These are phyloP conservation scores for Iberis pinnata DNA, from an alignment of 345 rosid genomes.

Conservation along the genomic window DNA sequence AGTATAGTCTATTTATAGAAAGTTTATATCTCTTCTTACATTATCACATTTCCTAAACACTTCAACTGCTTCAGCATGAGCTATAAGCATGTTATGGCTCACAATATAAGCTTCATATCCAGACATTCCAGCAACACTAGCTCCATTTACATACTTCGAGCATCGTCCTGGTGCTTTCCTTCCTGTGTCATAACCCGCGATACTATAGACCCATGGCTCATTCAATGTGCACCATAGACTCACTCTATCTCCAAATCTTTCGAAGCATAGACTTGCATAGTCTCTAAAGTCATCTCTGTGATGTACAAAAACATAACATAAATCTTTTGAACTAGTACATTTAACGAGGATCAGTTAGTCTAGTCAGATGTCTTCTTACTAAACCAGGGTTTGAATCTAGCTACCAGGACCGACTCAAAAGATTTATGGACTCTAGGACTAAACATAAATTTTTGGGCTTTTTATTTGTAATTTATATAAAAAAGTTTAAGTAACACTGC, in stretches of 20 bases:
- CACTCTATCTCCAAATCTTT: constrained; percentile 47
- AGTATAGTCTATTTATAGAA: neutral
- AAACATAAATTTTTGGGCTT: no score
- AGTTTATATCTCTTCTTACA: constrained; percentile 24
- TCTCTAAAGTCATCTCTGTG: constrained; percentile 42
- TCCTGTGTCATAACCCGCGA: constrained; percentile 33
- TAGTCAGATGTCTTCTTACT: no score
- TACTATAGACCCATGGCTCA: constrained; percentile 37
- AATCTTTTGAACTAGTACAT: constrained; percentile 1
- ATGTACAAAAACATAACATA: neutral
- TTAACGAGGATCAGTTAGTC: no score
- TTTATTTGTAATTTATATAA: no score
- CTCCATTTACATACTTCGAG: constrained; percentile 20
- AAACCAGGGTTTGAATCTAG: no score
- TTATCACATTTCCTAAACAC: constrained; percentile 29
- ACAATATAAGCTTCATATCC: constrained; percentile 31
- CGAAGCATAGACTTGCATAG: constrained; percentile 37
- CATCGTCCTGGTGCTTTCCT: constrained; percentile 36
- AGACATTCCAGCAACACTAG: constrained; percentile 35
- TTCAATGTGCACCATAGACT: constrained; percentile 47
- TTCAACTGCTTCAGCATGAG: constrained; percentile 32
- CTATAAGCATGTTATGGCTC: constrained; percentile 33
- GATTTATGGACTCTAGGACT: no score
- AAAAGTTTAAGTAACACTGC: no score
- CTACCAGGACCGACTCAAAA: no score